Evolutionary conservation across 805 yeast species (phyloP).

Genomic region (Scheffersomyces coipomensis): DNA sequence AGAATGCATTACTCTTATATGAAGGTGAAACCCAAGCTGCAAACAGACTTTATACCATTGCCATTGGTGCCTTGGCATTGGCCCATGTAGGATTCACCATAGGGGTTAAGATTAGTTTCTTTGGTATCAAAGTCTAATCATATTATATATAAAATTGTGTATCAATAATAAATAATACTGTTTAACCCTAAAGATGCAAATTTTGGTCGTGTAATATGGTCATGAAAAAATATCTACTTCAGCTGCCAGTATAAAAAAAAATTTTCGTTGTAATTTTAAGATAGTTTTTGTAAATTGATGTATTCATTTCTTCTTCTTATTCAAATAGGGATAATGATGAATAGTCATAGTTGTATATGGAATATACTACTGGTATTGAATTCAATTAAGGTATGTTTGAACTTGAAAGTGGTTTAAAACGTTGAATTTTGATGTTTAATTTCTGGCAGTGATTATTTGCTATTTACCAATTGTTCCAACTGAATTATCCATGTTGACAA

Average conservation of each 20-base stretch:
- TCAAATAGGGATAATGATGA: no score
- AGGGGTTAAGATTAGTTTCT: slow-evolving; percentile 65
- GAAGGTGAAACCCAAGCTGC: slow-evolving; percentile 28
- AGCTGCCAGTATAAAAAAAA: no score
- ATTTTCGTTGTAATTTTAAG: no score
- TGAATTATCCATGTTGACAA: slow-evolving; percentile 50
- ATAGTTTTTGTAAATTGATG: no score
- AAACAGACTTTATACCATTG: slow-evolving; percentile 28
- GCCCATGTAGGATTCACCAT: slow-evolving; percentile 60
- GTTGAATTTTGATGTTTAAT: background rate
- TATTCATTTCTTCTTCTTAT: no score
- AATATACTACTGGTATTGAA: background rate
- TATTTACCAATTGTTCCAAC: slow-evolving; percentile 52
- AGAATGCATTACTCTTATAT: slow-evolving; percentile 30
- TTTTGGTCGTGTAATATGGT: no score
- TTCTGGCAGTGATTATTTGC: slow-evolving; percentile 47
- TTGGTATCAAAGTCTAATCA: slow-evolving; percentile 38
- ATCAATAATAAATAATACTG: no score
- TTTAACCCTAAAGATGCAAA: no score
- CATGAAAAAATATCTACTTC: no score
- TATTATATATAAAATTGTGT: no score
- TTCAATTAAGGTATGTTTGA: slow-evolving; percentile 18
- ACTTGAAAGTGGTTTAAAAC: no score
- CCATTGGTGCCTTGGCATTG: slow-evolving; percentile 41
- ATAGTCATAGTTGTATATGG: background rate